A percentile compares a stretch with the other conserved stretches of the same genome.
These are phyloP conservation scores for Spathaspora passalidarum DNA, from an alignment of 805 yeast species.

Conservation along the genomic window DNA sequence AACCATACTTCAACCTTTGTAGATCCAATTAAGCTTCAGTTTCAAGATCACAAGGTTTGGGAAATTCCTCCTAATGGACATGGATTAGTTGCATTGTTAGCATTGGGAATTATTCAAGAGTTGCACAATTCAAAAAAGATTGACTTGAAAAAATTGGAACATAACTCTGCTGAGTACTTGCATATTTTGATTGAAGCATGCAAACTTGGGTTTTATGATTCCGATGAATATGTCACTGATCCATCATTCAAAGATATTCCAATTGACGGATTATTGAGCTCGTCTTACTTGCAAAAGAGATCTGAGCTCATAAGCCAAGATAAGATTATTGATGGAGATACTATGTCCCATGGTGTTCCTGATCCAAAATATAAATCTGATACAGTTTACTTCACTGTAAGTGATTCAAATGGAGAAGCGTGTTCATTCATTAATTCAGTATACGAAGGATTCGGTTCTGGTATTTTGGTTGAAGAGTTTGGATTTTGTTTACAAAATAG, in stretches of 20 bases:
- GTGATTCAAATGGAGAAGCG: constrained; percentile 72
- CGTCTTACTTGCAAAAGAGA: constrained; percentile 49
- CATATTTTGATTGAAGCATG: constrained; percentile 70
- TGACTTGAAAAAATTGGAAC: constrained; percentile 44
- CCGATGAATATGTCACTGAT: constrained; percentile 72
- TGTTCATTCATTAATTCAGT: constrained; percentile 79
- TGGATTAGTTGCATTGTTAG: constrained; percentile 71
- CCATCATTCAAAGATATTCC: constrained; percentile 41
- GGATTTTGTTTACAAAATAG: constrained; percentile 77
- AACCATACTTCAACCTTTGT: constrained; percentile 60
- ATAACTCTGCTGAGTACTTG: constrained; percentile 68
- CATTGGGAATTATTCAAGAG: constrained; percentile 62
- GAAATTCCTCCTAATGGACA: constrained; percentile 87
- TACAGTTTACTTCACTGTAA: constrained; percentile 64
- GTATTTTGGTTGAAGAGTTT: constrained; percentile 57
- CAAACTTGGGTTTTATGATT: constrained; percentile 70
- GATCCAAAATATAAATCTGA: constrained; percentile 61
- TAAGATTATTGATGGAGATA: constrained; percentile 39
- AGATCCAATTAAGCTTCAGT: constrained; percentile 57
- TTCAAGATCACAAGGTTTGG: constrained; percentile 58
- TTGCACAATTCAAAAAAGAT: constrained; percentile 44
- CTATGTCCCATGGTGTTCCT: constrained; percentile 52
- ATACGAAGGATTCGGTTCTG: constrained; percentile 66
- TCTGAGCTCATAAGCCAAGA: constrained; percentile 42
- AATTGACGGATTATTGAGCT: constrained; percentile 42